Conservation (phyloP, 768 basidiomycete species). For the Mycena venus region DNA sequence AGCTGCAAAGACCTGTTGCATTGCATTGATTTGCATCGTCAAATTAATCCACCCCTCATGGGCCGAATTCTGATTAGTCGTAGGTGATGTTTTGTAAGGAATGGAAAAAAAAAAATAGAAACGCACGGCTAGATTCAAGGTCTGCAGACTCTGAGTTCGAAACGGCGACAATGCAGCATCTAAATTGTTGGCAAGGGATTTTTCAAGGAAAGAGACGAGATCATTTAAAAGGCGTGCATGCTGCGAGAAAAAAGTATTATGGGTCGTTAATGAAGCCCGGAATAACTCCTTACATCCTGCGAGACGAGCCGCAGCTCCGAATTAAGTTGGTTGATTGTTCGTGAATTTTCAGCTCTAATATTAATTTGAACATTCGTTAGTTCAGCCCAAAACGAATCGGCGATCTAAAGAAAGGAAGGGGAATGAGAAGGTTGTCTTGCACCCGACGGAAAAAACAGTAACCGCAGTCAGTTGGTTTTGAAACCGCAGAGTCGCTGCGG, state of each 20-base stretch:
- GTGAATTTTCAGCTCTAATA: constrained; percentile 1
- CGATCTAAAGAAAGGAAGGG: background rate
- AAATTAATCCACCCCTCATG: constrained; percentile 44
- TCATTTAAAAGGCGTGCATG: constrained; percentile 30
- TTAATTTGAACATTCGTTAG: constrained; percentile 9
- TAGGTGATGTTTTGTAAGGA: background rate
- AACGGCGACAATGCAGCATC: constrained; percentile 20
- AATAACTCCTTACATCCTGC: constrained; percentile 25
- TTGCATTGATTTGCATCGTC: constrained; percentile 37
- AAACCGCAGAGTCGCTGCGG: constrained; percentile 6
- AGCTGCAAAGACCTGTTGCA: constrained; percentile 45
- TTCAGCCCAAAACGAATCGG: constrained; percentile 1
- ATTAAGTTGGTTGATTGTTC: constrained; percentile 12
- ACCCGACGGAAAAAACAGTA: background rate
- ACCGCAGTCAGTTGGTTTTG: constrained; percentile 11
- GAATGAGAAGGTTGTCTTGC: background rate
- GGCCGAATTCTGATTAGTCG: constrained; percentile 41
- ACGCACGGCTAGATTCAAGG: constrained; percentile 25
- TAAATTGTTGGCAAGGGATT: constrained; percentile 15
- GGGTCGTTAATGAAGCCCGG: background rate
- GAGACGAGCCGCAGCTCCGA: constrained; percentile 29
- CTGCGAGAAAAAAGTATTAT: constrained; percentile 1
- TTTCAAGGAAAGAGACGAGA: constrained; percentile 18
- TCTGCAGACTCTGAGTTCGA: constrained; percentile 18
- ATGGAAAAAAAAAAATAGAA: background rate